Percentiles rank a stretch among this genome's conserved stretches.
These are phyloP conservation scores for Teunomyces pallodes DNA, from an alignment of 805 yeast genomes.

Conservation along the genomic window DNA sequence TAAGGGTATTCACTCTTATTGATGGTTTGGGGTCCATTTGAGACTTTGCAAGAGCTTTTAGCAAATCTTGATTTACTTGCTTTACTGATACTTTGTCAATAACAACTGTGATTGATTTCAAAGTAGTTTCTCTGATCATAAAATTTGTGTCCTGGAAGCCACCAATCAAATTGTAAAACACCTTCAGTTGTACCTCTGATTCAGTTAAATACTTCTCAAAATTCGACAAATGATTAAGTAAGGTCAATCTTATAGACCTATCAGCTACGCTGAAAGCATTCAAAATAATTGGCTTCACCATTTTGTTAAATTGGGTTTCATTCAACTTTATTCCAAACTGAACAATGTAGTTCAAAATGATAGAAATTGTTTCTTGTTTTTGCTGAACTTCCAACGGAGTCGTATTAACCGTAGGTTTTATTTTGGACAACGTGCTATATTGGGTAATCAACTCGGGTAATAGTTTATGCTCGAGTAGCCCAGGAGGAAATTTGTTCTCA, in stretches of 20 bases:
- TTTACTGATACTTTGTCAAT: conserved; percentile 68
- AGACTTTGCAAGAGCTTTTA: conserved; percentile 76
- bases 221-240: conserved; percentile 61
- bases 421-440: conserved; percentile 29
- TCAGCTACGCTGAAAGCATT: conserved; percentile 65
- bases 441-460: conserved; percentile 67
- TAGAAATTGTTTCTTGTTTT: conserved; percentile 36
- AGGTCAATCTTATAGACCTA: conserved; percentile 70
- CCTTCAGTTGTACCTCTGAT: conserved; percentile 62
- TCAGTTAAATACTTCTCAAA: conserved; percentile 51
- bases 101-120: conserved; percentile 61
- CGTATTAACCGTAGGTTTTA: conserved; percentile 24
- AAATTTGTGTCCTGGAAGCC: conserved; percentile 87
- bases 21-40: conserved; percentile 76
- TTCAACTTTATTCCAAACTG: conserved; percentile 30
- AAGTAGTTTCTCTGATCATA: conserved; percentile 75
- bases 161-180: conserved; percentile 66
- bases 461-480: conserved; percentile 53
- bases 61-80: conserved; percentile 81
- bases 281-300: conserved; percentile 62
- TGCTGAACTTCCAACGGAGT: conserved; percentile 28
- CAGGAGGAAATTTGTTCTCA: conserved; percentile 42
- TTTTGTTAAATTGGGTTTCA: conserved; percentile 33
- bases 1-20: conserved; percentile 73
- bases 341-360: conserved; percentile 41